These are phyloP conservation scores for Xeromyces bisporus DNA, from an alignment of 495 filamentous ascomycete species.

Conservation along the genomic window DNA sequence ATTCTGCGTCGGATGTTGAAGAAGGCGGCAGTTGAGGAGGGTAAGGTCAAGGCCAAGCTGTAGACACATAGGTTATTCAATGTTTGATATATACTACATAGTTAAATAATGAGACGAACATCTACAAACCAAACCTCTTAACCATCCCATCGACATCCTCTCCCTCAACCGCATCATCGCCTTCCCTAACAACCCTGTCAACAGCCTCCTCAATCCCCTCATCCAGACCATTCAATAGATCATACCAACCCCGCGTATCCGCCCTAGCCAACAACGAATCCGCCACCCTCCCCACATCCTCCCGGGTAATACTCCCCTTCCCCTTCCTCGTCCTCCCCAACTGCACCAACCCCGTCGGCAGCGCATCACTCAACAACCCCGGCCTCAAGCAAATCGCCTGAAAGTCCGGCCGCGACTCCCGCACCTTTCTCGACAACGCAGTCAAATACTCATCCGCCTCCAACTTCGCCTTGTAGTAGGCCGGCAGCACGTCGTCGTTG, in stretches of 20 bases:
- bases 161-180: conserved; percentile 47
- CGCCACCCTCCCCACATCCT: conserved; percentile 52
- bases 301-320: conserved; percentile 40
- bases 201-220: conserved; percentile 45
- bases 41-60: conserved; percentile 26
- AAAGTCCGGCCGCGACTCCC: conserved; percentile 27
- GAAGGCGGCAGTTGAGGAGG: conserved; percentile 32
- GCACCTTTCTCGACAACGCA: conserved; percentile 30
- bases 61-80: conserved; percentile 7
- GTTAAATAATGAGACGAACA: background rate
- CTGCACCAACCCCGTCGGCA: conserved; percentile 40
- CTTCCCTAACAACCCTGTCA: conserved; percentile 41
- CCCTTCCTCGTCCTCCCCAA: conserved; percentile 45
- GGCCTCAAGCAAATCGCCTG: conserved; percentile 55
- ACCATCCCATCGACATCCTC: conserved; percentile 41
- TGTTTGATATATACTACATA: background rate
- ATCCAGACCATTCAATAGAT: conserved; percentile 43
- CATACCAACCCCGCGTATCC: conserved; percentile 42
- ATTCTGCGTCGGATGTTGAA: conserved; percentile 61
- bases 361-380: conserved; percentile 40
- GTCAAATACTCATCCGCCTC: conserved; percentile 60
- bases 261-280: conserved; percentile 45
- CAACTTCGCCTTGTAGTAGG: conserved; percentile 58
- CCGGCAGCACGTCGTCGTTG: conserved; percentile 37
- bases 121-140: conserved; percentile 16